Conservation (phyloP, 1,139 yeast genomes). For the Protomyces inouyei region DNA sequence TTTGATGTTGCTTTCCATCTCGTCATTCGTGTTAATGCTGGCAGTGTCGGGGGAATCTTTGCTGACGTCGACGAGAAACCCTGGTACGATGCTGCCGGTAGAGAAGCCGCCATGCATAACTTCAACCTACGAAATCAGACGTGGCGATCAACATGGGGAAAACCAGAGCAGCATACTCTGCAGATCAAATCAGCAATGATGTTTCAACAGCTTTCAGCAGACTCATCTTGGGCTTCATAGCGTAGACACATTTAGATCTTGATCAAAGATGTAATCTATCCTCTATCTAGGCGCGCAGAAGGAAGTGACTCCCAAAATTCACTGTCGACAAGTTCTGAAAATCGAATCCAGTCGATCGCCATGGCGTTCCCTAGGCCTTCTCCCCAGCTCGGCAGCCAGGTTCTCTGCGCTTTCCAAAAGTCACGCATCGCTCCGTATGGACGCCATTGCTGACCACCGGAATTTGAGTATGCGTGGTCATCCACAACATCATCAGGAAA, state of each 20-base stretch:
- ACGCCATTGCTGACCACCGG: constrained; percentile 10
- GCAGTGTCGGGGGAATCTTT: constrained; percentile 32
- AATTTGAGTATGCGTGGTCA: constrained; percentile 29
- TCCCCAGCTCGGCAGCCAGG: constrained; percentile 26
- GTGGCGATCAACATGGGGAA: constrained; percentile 25
- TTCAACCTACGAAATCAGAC: constrained; percentile 25
- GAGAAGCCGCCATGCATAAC: constrained; percentile 9
- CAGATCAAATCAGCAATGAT: constrained; percentile 16
- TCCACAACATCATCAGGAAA: constrained; percentile 29
- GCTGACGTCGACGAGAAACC: constrained; percentile 29
- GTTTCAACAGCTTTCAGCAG: constrained; percentile 8
- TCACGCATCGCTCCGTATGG: constrained; percentile 21
- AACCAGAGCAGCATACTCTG: constrained; percentile 16
- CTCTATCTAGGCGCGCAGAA: constrained; percentile 9
- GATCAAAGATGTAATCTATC: too few species aligned
- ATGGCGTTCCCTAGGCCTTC: constrained; percentile 7
- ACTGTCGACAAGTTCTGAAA: constrained; percentile 13
- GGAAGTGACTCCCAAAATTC: constrained; percentile 13
- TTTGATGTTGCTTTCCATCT: constrained; percentile 32
- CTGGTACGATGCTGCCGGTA: constrained; percentile 29
- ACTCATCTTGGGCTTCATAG: not conserved
- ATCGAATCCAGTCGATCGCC: constrained; percentile 24
- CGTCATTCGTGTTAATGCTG: constrained; percentile 31
- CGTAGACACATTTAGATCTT: not conserved
- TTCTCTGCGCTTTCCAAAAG: constrained; percentile 23